Percentiles rank a stretch among this genome's conserved stretches.
Evolutionary conservation across 1,284 basidiomycete species (phyloP).

Genomic region (Anthracocystis setariae): DNA sequence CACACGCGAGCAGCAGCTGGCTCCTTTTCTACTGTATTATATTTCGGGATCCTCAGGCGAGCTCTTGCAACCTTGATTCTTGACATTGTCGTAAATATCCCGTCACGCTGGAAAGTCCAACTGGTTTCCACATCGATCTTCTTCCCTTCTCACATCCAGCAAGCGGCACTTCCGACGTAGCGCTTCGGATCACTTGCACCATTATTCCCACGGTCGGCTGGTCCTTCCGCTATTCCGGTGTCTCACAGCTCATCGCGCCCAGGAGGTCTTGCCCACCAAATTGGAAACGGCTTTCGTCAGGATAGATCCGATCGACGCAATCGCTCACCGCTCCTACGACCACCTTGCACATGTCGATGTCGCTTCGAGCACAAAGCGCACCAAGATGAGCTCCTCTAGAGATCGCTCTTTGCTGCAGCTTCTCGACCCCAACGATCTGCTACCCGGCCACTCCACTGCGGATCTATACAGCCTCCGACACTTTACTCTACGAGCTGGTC

Average conservation of each 20-base stretch:
- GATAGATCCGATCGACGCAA: not conserved
- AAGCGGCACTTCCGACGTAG: not conserved
- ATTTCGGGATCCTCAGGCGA: slow-evolving; percentile 1
- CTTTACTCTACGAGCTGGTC: slow-evolving; percentile 48
- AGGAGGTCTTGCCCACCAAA: not conserved
- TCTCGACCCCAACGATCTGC: slow-evolving; percentile 53
- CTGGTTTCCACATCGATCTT: too few species aligned
- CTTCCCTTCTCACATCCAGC: not conserved
- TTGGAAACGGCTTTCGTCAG: too few species aligned
- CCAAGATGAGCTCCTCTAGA: slow-evolving; percentile 38
- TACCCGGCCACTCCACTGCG: slow-evolving; percentile 56
- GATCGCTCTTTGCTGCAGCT: slow-evolving; percentile 49
- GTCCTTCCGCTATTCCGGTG: not conserved
- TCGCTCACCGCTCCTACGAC: not conserved
- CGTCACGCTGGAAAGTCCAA: too few species aligned
- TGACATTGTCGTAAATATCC: not conserved
- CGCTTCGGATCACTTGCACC: not conserved
- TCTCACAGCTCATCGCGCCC: not conserved
- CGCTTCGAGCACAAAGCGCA: not conserved
- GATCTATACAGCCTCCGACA: slow-evolving; percentile 61
- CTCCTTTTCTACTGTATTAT: too few species aligned
- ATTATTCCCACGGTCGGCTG: not conserved
- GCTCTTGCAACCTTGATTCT: not conserved
- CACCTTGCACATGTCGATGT: slow-evolving; percentile 14
- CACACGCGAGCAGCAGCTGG: not conserved